phyloP scores from a whole-genome alignment of 106 monocot species.

The Platanthera zijinensis region DNA sequence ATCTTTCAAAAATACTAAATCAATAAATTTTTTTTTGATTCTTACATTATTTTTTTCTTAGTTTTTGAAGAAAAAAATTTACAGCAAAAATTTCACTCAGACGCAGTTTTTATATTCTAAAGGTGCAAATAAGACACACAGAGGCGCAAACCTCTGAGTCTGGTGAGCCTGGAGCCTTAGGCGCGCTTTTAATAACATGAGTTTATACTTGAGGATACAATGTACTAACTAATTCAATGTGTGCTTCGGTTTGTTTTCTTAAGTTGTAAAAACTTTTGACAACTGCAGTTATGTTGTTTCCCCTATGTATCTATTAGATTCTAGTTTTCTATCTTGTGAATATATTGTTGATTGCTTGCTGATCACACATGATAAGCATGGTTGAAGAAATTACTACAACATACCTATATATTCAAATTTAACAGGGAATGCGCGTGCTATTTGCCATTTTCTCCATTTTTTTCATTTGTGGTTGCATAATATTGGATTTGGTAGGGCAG shows the following conservation, averaged over 20 bases:
- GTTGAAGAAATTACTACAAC: background rate
- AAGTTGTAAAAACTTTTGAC: background rate
- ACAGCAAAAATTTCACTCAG: no score
- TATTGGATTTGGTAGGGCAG: background rate
- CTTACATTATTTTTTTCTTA: no score
- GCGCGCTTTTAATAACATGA: no score
- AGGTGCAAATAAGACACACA: no score
- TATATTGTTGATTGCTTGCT: background rate
- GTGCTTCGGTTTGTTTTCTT: background rate
- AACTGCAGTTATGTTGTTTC: background rate
- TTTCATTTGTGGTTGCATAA: background rate
- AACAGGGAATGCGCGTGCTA: background rate
- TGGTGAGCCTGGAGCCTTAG: no score
- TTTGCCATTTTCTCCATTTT: background rate
- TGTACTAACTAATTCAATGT: background rate
- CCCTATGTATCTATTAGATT: background rate
- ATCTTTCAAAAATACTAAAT: no score
- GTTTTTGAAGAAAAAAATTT: no score
- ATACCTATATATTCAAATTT: background rate
- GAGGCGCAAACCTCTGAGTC: no score
- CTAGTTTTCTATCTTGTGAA: background rate
- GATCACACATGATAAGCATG: background rate
- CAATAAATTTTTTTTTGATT: no score
- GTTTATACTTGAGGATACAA: background rate
- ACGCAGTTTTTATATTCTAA: no score